Percentiles rank a stretch among this genome's conserved stretches.
phyloP scores from a whole-genome alignment of 2,329 filamentous ascomycete genomes.

The Fragosphaeria purpurea region DNA sequence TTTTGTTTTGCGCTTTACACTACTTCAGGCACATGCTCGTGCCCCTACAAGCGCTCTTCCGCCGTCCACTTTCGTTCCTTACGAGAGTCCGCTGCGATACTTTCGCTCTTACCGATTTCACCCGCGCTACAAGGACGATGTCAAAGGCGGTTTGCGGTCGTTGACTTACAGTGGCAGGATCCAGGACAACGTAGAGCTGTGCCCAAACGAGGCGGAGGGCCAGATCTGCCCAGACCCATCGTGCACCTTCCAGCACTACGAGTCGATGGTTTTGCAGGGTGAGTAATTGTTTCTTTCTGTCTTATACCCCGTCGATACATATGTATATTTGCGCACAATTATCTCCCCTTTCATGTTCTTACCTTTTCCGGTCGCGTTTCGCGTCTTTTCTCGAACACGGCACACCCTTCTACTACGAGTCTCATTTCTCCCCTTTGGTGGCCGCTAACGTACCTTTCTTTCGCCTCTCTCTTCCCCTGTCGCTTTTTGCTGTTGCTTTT shows the following conservation, averaged over 20 bases:
- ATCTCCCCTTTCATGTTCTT: conserved; percentile 6
- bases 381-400: neutral
- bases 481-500: conserved; percentile 16
- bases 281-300: conserved; percentile 33
- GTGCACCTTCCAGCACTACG: conserved; percentile 75
- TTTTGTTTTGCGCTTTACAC: too few species aligned
- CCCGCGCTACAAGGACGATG: conserved; percentile 57
- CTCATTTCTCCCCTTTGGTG: conserved; percentile 18
- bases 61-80: conserved; percentile 38
- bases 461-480: conserved; percentile 12
- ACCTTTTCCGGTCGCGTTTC: neutral
- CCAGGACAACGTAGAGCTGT: conserved; percentile 62
- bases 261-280: conserved; percentile 63
- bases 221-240: conserved; percentile 58
- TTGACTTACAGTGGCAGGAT: conserved; percentile 92
- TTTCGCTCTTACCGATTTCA: conserved; percentile 91
- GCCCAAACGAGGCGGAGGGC: conserved; percentile 62
- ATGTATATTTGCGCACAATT: neutral
- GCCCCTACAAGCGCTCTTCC: neutral
- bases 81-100: conserved; percentile 70
- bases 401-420: neutral
- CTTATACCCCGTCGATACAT: too few species aligned
- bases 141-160: conserved; percentile 72
- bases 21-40: too few species aligned
- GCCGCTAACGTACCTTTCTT: conserved; percentile 36